Evolutionary conservation across 139 green algal species (phyloP).

Genomic region (Picochlorum sp.): DNA sequence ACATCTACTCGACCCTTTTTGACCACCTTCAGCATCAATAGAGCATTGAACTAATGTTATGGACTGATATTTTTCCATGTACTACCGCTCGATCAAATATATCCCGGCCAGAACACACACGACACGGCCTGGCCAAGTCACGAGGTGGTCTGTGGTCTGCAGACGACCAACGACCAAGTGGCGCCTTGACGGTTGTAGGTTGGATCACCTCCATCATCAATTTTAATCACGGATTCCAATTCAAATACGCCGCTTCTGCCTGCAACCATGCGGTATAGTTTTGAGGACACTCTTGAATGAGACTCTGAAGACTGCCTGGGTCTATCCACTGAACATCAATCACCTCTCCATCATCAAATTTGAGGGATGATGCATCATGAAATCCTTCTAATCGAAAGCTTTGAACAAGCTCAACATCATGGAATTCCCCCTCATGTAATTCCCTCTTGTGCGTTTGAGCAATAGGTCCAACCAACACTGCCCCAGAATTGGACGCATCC

Average conservation of each 20-base stretch:
- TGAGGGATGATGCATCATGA: background rate
- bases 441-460: constrained; percentile 32
- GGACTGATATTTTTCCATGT: no score
- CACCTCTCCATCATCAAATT: constrained; percentile 11
- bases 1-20: no score
- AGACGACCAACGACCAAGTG: no score
- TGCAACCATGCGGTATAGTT: constrained; percentile 4
- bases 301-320: background rate
- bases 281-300: background rate
- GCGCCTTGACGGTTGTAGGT: no score
- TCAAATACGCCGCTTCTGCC: constrained; percentile 1
- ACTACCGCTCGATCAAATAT: no score
- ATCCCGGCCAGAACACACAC: no score
- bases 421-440: constrained; percentile 22
- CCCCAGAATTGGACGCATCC: background rate
- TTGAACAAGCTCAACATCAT: constrained; percentile 35
- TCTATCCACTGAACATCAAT: constrained; percentile 9
- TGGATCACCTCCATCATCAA: background rate
- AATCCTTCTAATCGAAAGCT: constrained; percentile 15
- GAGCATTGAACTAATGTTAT: no score
- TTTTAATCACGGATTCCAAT: background rate
- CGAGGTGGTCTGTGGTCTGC: no score
- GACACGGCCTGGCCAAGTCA: no score
- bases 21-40: no score
- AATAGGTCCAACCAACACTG: constrained; percentile 32